These are phyloP conservation scores for Blastomyces gilchristii DNA, from an alignment of 2,329 filamentous ascomycete species.

Conservation along the genomic window DNA sequence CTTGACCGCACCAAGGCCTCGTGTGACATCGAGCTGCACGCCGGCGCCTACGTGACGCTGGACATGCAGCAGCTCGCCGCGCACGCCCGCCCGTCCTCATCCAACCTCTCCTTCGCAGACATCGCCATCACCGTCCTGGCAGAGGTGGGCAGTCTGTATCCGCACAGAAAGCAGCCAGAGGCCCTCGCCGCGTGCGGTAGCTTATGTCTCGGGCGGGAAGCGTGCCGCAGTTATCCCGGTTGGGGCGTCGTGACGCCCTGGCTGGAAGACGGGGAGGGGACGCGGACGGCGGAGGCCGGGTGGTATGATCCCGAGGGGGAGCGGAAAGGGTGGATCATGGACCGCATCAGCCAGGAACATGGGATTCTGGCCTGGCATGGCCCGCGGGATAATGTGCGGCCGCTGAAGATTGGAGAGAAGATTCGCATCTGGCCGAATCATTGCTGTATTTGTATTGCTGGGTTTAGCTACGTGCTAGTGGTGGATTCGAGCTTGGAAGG, in stretches of 20 bases:
- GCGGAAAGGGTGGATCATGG: constrained; percentile 52
- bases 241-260: constrained; percentile 60
- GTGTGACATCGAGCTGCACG: constrained; percentile 55
- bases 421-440: constrained; percentile 69
- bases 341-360: constrained; percentile 64
- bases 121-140: constrained; percentile 59
- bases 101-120: constrained; percentile 32
- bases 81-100: constrained; percentile 41
- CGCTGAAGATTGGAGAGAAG: constrained; percentile 53
- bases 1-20: constrained; percentile 12
- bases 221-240: constrained; percentile 57
- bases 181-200: constrained; percentile 57
- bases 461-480: constrained; percentile 62
- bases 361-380: constrained; percentile 54
- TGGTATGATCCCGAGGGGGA: constrained; percentile 20
- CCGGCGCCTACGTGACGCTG: constrained; percentile 62
- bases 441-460: constrained; percentile 61
- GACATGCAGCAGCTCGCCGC: constrained; percentile 71
- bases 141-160: constrained; percentile 59
- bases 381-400: constrained; percentile 35
- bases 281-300: constrained; percentile 1
- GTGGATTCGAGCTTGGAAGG: constrained; percentile 48
- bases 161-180: constrained; percentile 43
- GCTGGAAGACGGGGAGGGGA: constrained; percentile 26
- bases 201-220: constrained; percentile 60